Percentiles rank a stretch among this genome's conserved stretches.
phyloP scores from a whole-genome alignment of 371 early-diverging fungal genomes.

The Fennellomyces sp. region DNA sequence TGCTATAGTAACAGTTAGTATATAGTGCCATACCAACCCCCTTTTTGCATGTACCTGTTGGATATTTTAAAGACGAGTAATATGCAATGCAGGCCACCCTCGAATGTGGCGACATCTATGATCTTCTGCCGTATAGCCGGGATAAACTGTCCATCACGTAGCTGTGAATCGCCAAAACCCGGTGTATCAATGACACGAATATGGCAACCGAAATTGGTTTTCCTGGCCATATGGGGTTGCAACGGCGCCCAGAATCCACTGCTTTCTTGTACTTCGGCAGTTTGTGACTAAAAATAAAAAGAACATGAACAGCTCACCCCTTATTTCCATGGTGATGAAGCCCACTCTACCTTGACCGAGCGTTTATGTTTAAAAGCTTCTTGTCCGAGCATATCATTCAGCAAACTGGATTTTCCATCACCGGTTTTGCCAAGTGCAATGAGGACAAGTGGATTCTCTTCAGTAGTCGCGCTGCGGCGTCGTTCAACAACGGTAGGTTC shows the following conservation, averaged over 20 bases:
- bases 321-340: background rate
- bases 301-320: too few species aligned
- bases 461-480: background rate
- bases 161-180: constrained; percentile 45
- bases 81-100: constrained; percentile 18
- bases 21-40: too few species aligned
- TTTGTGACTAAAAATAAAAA: constrained; percentile 35
- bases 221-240: constrained; percentile 30
- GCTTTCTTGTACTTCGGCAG: constrained; percentile 28
- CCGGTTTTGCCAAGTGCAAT: constrained; percentile 51
- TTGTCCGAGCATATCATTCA: constrained; percentile 43
- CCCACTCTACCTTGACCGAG: constrained; percentile 25
- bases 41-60: constrained; percentile 18
- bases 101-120: constrained; percentile 11
- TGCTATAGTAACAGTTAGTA: background rate
- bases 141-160: constrained; percentile 33
- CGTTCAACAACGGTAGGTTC: background rate
- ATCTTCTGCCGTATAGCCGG: constrained; percentile 27
- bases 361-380: constrained; percentile 41
- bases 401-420: constrained; percentile 48
- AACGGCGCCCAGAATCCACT: constrained; percentile 45
- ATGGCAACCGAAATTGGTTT: constrained; percentile 34
- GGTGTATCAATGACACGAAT: constrained; percentile 42
- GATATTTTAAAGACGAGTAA: constrained; percentile 14
- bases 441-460: constrained; percentile 14